A percentile compares a stretch with the other conserved stretches of the same genome.
Evolutionary conservation across 306 rosid genomes (phyloP).

Genomic region (Astragalus glycyphyllos): DNA sequence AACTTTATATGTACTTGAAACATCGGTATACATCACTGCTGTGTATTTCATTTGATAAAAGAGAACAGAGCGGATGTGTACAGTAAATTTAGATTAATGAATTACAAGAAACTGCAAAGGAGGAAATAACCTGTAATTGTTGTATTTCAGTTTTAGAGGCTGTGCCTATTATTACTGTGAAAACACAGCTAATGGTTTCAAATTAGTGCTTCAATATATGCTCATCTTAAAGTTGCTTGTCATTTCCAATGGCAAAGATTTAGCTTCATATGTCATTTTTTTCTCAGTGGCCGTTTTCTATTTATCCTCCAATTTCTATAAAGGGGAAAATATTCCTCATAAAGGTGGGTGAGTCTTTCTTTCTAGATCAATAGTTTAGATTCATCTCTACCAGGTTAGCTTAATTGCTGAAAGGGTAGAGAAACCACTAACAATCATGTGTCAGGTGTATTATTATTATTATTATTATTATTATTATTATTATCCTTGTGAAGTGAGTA

Average conservation of each 20-base stretch:
- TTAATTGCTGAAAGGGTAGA: slow-evolving; percentile 40
- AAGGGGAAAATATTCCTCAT: not conserved
- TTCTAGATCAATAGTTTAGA: slow-evolving; percentile 8
- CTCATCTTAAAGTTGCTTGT: not conserved
- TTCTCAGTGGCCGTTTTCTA: not conserved
- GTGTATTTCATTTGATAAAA: not conserved
- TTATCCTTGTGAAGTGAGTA: slow-evolving; percentile 24
- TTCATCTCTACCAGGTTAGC: slow-evolving; percentile 39
- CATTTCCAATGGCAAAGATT: slow-evolving; percentile 23
- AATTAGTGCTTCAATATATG: not conserved
- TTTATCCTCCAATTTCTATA: not conserved
- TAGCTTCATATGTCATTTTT: slow-evolving; percentile 3
- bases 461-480: not conserved
- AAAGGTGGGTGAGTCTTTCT: not conserved
- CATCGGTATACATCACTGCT: not conserved
- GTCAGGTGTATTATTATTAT: slow-evolving; percentile 42
- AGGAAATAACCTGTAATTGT: too few relatives aligned
- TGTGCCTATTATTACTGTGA: not conserved
- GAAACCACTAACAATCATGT: slow-evolving; percentile 36
- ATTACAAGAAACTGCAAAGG: too few relatives aligned
- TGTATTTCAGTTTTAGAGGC: not conserved
- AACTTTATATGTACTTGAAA: not conserved
- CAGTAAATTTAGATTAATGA: not conserved
- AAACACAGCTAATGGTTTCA: not conserved
- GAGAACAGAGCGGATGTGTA: not conserved